Evolutionary conservation across 345 rosid species (phyloP).

Genomic region (Camelina neglecta): DNA sequence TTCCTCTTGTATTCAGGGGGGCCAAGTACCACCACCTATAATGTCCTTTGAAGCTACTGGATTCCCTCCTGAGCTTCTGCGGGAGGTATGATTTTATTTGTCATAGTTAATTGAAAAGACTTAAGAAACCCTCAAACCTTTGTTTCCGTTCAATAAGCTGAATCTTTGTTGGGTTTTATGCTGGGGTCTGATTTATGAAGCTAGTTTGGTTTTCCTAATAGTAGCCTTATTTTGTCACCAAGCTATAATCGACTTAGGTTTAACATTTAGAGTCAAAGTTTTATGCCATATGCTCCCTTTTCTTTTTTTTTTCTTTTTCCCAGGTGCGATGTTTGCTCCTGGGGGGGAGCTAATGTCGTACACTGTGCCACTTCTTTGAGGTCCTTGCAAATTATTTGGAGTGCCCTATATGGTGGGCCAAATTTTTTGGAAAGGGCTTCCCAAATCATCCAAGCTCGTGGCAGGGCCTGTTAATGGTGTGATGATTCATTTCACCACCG

Average conservation of each 20-base stretch:
- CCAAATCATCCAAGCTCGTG: constrained; percentile 70
- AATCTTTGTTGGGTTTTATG: constrained; percentile 7
- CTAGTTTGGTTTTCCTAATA: constrained; percentile 12
- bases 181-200: constrained; percentile 14
- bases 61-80: constrained; percentile 88
- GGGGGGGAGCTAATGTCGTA: constrained; percentile 97
- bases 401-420: constrained; percentile 78
- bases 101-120: not conserved
- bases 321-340: constrained; percentile 97
- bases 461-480: constrained; percentile 84
- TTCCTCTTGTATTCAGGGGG: constrained; percentile 58
- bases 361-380: constrained; percentile 85
- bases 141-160: not conserved
- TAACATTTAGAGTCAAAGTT: constrained; percentile 58
- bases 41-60: constrained; percentile 78
- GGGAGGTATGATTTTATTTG: constrained; percentile 68
- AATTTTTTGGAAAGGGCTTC: constrained; percentile 71
- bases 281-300: constrained; percentile 73
- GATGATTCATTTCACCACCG: constrained; percentile 75
- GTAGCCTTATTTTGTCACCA: not conserved
- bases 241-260: constrained; percentile 46
- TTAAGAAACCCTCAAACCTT: not conserved
- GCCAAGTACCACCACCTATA: constrained; percentile 77
- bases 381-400: constrained; percentile 74
- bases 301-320: constrained; percentile 64